Evolutionary conservation across 2,329 filamentous ascomycete genomes (phyloP).

Genomic region (Nakataea oryzae): DNA sequence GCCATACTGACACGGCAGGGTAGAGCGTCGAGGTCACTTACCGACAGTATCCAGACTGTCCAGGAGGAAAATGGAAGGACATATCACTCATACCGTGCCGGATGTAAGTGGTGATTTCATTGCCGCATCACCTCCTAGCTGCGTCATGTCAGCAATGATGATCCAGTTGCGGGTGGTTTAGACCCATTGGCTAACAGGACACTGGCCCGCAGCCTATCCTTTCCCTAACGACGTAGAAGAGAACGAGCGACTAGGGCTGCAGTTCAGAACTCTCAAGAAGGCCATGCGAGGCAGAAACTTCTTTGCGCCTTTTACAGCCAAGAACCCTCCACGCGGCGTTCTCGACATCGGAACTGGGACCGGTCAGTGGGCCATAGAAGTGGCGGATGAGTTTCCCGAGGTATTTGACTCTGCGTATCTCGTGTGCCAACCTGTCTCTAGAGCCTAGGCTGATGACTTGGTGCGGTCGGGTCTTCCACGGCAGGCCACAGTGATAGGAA

Average conservation of each 20-base stretch:
- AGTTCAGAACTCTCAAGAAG: slow-evolving; percentile 19
- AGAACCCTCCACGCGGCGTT: slow-evolving; percentile 17
- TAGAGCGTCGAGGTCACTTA: slow-evolving; percentile 16
- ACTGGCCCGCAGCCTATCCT: slow-evolving; percentile 17
- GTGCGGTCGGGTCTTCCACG: not conserved
- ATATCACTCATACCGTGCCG: slow-evolving; percentile 19
- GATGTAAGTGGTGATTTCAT: slow-evolving; percentile 13
- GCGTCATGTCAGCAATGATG: too few relatives aligned
- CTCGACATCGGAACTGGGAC: slow-evolving; percentile 37
- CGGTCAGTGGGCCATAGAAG: slow-evolving; percentile 57
- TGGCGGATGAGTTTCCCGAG: slow-evolving; percentile 51
- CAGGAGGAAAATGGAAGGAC: slow-evolving; percentile 20
- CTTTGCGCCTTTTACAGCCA: slow-evolving; percentile 17
- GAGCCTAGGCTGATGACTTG: not conserved
- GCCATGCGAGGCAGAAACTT: slow-evolving; percentile 17
- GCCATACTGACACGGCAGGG: not conserved
- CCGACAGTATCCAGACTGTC: slow-evolving; percentile 18
- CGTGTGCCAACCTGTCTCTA: not conserved
- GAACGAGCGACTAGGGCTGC: slow-evolving; percentile 18
- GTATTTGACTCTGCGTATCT: not conserved
- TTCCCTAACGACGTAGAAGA: slow-evolving; percentile 22
- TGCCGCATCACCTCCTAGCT: too few relatives aligned
- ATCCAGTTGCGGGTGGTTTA: not conserved
- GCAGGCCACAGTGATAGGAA: slow-evolving; percentile 44
- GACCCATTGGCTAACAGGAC: not conserved